These are phyloP conservation scores for Stromatinia cepivora DNA, from an alignment of 2,329 filamentous ascomycete species.

Conservation along the genomic window DNA sequence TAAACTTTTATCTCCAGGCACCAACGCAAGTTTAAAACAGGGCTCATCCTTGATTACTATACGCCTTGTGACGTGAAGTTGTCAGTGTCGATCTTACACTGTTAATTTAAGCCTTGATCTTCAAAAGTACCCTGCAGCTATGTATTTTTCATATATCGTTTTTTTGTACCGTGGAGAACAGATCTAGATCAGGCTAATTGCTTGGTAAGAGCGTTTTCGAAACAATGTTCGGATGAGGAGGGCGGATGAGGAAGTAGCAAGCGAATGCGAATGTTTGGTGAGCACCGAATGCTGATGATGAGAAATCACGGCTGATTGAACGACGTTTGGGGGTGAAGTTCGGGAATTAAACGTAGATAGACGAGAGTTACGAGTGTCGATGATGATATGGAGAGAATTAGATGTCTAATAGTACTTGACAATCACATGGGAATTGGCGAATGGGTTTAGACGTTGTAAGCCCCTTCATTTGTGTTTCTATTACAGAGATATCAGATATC, in stretches of 20 bases:
- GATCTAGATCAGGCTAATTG: background rate
- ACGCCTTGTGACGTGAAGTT: background rate
- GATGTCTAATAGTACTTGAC: too few relatives aligned
- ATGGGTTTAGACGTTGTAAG: too few relatives aligned
- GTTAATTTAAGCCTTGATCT: background rate
- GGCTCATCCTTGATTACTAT: background rate
- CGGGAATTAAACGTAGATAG: too few relatives aligned
- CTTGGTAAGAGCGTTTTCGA: background rate
- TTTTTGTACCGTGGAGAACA: background rate
- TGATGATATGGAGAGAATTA: too few relatives aligned
- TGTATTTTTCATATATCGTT: background rate
- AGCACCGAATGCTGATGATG: slow-evolving; percentile 1
- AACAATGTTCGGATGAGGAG: background rate
- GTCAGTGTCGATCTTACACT: background rate
- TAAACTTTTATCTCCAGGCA: background rate
- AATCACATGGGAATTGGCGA: too few relatives aligned
- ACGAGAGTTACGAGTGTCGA: too few relatives aligned
- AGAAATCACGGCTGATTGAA: too few relatives aligned
- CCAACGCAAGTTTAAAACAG: background rate
- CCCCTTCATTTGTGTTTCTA: background rate
- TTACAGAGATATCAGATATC: background rate
- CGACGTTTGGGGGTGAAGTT: too few relatives aligned
- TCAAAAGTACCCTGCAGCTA: background rate
- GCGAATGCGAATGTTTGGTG: background rate
- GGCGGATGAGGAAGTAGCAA: background rate